These are phyloP conservation scores for Trichoderma gracile DNA, from an alignment of 2,329 filamentous ascomycete genomes.

Conservation along the genomic window DNA sequence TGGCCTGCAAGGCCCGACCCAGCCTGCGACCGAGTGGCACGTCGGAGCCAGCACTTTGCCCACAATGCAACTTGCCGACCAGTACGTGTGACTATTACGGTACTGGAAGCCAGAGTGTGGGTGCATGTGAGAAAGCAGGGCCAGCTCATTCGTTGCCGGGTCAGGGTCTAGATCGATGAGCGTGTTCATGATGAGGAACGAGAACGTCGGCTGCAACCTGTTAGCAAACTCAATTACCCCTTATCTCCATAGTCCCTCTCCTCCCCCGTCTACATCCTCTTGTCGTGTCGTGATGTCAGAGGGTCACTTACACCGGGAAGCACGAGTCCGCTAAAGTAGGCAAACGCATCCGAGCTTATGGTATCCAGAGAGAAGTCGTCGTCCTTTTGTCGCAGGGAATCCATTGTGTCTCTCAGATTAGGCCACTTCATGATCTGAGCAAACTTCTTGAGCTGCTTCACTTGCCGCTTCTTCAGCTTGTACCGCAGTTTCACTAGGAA, in stretches of 20 bases:
- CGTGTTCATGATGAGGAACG: slow-evolving; percentile 77
- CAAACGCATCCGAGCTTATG: slow-evolving; percentile 70
- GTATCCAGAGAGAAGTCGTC: slow-evolving; percentile 58
- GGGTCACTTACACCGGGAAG: slow-evolving; percentile 61
- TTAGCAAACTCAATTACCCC: slow-evolving; percentile 2
- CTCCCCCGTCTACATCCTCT: neutral
- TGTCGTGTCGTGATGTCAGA: neutral
- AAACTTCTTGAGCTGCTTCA: slow-evolving; percentile 68
- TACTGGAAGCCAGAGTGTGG: slow-evolving; percentile 76
- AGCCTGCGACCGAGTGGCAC: slow-evolving; percentile 69
- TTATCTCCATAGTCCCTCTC: neutral
- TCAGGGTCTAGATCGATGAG: slow-evolving; percentile 74
- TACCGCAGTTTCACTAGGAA: slow-evolving; percentile 60
- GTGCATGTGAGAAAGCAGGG: slow-evolving; percentile 66
- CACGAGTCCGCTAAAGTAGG: slow-evolving; percentile 74
- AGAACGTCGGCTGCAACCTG: slow-evolving; percentile 55
- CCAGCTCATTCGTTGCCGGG: slow-evolving; percentile 63
- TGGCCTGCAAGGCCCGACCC: slow-evolving; percentile 71
- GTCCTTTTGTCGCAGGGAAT: slow-evolving; percentile 61
- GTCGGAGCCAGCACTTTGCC: slow-evolving; percentile 75
- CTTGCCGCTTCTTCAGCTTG: slow-evolving; percentile 65
- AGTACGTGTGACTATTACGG: slow-evolving; percentile 72
- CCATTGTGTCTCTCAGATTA: slow-evolving; percentile 65
- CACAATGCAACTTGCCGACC: slow-evolving; percentile 70
- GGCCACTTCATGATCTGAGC: slow-evolving; percentile 76